Evolutionary conservation across 805 yeast genomes (phyloP).

Genomic region (Wickerhamomyces silvicola): DNA sequence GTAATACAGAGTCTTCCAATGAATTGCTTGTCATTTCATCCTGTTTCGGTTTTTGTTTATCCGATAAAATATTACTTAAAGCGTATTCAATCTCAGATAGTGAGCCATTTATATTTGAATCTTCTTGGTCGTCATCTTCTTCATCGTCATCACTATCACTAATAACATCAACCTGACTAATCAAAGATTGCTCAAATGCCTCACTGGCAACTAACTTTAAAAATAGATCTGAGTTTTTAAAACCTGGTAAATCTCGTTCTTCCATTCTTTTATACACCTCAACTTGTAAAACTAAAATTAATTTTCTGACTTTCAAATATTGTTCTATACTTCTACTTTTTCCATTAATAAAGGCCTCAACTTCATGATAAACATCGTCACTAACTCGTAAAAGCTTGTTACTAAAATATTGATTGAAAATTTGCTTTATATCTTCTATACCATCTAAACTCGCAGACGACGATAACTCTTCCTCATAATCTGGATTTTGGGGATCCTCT

Average conservation of each 20-base stretch:
- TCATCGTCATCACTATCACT: conserved; percentile 1
- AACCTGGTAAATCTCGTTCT: conserved; percentile 47
- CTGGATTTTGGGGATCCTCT: conserved; percentile 33
- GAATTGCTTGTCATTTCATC: background rate
- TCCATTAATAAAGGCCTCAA: conserved; percentile 30
- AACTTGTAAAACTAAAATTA: conserved; percentile 54
- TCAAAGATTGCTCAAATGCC: conserved; percentile 23
- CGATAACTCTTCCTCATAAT: conserved; percentile 20
- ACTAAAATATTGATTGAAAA: conserved; percentile 39
- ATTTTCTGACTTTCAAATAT: conserved; percentile 50
- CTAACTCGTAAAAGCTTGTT: conserved; percentile 25
- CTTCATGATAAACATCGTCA: conserved; percentile 24
- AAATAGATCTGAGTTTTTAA: conserved; percentile 53
- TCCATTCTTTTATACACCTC: conserved; percentile 46
- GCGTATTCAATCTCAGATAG: conserved; percentile 28
- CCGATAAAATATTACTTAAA: conserved; percentile 24
- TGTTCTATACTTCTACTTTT: conserved; percentile 12
- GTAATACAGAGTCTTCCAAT: conserved; percentile 1
- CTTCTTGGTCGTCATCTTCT: background rate
- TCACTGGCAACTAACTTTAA: conserved; percentile 44
- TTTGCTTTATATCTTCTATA: conserved; percentile 45
- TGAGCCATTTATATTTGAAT: conserved; percentile 3
- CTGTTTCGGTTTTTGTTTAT: conserved; percentile 4
- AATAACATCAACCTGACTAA: conserved; percentile 22
- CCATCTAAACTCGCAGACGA: conserved; percentile 35